A percentile compares a stretch with the other conserved stretches of the same genome.
These are phyloP conservation scores for Isatis tinctoria DNA, from an alignment of 345 rosid genomes.

Conservation along the genomic window DNA sequence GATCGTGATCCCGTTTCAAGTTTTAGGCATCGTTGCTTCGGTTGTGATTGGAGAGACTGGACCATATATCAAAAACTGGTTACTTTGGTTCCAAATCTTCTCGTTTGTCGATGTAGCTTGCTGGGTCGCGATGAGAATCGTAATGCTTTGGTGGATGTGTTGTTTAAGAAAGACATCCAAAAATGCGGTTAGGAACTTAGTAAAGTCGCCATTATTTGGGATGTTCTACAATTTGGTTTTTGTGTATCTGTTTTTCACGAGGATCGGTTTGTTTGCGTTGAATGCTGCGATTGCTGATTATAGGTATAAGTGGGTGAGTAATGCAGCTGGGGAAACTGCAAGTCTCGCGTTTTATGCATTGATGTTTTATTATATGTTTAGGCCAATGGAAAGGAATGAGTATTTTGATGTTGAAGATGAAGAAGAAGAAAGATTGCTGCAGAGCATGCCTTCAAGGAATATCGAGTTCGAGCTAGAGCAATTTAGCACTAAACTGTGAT, in stretches of 20 bases:
- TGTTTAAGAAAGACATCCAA: conserved; percentile 41
- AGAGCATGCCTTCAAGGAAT: not conserved
- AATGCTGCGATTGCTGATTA: conserved; percentile 58
- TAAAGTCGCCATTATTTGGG: conserved; percentile 58
- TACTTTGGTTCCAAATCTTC: conserved; percentile 69
- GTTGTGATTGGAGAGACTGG: conserved; percentile 79
- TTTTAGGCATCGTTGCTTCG: conserved; percentile 41
- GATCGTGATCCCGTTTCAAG: conserved; percentile 61
- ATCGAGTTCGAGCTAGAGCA: conserved; percentile 55
- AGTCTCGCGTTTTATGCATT: conserved; percentile 53
- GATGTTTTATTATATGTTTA: conserved; percentile 67
- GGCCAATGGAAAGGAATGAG: conserved; percentile 74
- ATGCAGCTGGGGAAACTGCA: conserved; percentile 64
- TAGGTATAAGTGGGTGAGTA: conserved; percentile 76
- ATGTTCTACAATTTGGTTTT: conserved; percentile 71
- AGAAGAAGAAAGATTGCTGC: conserved; percentile 57
- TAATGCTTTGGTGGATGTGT: conserved; percentile 70
- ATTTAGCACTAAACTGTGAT: not conserved
- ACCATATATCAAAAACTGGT: conserved; percentile 59
- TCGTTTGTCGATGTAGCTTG: conserved; percentile 61
- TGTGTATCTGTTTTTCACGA: conserved; percentile 71
- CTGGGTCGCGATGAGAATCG: conserved; percentile 69
- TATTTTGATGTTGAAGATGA: conserved; percentile 62
- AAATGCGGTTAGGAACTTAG: conserved; percentile 53
- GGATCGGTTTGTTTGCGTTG: conserved; percentile 63